Evolutionary conservation across 2,329 filamentous ascomycete genomes (phyloP), one percentile per base, ranked within the genome.

Genomic region (Arthrobotrys conoides): DNA sequence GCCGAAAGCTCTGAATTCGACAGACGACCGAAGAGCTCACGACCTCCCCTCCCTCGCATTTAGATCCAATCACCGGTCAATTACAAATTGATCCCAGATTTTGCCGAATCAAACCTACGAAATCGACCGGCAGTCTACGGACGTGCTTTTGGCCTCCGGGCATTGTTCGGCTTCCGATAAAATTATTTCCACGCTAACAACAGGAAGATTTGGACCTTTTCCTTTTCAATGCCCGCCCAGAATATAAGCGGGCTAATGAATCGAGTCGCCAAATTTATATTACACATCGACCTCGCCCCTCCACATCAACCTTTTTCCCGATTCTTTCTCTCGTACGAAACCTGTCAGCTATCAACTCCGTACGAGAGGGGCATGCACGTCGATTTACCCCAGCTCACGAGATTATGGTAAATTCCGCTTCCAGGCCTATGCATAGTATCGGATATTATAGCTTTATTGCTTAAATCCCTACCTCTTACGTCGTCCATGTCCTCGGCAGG

Each of bases 401-500:
- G 75, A 78, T 71, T 69, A 71, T 67, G 75, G 68, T 67, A 78
- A 71, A 72, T 72, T 78, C 75, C 75, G 68, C 44, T 64, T 53
- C 59, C 38, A 44, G 46, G 63, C 41, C 27, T 64, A 78, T 78
- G 75, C 63, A 78, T 78, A 78, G 63, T 71, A 78, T 51, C 63
- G 51, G 53, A 38, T 78, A 72, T 68, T 78, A 78, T 78, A 76
- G 65, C 65, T 63, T 71, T 71, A 55, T 59, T 46, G 49, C 41
- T 67, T 51, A 51, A 66, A 51, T 49, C 27, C 51, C 61, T 55
- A 53, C 59, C 49, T 64, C 24, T 59, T 33, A 44, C 53, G 46
- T 68, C 67, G 75, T 72, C 75, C 75, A 71, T 78, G 75, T 78
- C 75, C 67, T 78, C 75, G 59, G 68, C 63, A 67, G 75, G 69